Conservation (phyloP, 2,329 filamentous ascomycete species). For the Sarocladium strictum region DNA sequence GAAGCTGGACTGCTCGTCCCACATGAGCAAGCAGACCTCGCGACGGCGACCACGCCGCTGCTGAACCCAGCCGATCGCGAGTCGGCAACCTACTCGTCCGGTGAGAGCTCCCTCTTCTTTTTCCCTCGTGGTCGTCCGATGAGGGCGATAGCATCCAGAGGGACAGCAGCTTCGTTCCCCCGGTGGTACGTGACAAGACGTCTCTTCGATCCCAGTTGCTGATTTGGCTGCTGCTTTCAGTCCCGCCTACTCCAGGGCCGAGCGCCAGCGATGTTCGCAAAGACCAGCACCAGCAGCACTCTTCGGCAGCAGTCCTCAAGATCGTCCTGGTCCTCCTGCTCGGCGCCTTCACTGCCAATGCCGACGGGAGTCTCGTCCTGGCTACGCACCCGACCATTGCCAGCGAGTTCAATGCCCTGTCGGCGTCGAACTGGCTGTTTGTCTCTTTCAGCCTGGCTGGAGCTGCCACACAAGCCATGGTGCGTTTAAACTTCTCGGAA, state of each 20-base stretch:
- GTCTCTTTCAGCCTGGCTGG: slow-evolving; percentile 25
- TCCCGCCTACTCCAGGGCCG: background rate
- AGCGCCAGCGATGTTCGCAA: too few species aligned
- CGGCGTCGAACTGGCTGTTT: slow-evolving; percentile 41
- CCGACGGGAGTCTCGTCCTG: slow-evolving; percentile 58
- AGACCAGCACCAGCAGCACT: too few species aligned
- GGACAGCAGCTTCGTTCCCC: background rate
- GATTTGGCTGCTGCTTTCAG: too few species aligned
- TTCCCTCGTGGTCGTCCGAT: too few species aligned
- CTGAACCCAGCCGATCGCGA: background rate
- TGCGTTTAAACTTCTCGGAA: too few species aligned
- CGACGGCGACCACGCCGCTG: background rate
- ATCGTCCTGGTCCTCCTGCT: background rate
- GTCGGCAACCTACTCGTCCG: background rate
- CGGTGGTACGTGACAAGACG: too few species aligned
- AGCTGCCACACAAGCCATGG: slow-evolving; percentile 32
- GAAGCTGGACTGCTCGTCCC: background rate
- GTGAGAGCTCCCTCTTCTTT: background rate
- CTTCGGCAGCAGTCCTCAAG: background rate
- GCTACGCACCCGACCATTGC: slow-evolving; percentile 59
- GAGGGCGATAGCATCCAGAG: background rate
- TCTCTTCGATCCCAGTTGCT: too few species aligned
- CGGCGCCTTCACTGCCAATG: slow-evolving; percentile 57
- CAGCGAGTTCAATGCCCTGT: slow-evolving; percentile 52
- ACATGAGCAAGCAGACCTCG: background rate